Percentiles rank a stretch among this genome's conserved stretches.
Evolutionary conservation across 1,139 yeast genomes (phyloP).

Genomic region (Candida sp.): DNA sequence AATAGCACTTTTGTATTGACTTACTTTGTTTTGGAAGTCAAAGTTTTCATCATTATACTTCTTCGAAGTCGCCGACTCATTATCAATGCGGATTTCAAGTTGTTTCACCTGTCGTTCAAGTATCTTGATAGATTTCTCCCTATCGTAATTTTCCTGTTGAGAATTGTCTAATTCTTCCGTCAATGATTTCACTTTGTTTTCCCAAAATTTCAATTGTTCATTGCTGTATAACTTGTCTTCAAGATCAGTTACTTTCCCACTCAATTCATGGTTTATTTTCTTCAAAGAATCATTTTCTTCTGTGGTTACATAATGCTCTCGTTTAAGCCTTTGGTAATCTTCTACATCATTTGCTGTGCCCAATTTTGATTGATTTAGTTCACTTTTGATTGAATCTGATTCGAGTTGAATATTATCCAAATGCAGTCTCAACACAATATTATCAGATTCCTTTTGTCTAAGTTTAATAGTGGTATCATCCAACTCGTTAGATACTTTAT

Average conservation of each 20-base stretch:
- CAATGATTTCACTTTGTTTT: constrained; percentile 31
- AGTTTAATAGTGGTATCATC: constrained; percentile 39
- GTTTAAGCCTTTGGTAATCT: constrained; percentile 36
- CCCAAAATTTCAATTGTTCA: constrained; percentile 46
- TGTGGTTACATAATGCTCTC: constrained; percentile 33
- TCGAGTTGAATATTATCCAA: constrained; percentile 32
- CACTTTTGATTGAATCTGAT: constrained; percentile 28
- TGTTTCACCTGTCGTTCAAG: constrained; percentile 34
- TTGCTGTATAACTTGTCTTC: constrained; percentile 44
- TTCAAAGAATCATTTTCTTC: constrained; percentile 44
- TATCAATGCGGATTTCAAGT: constrained; percentile 33
- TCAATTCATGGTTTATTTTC: constrained; percentile 34
- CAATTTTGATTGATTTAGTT: constrained; percentile 32
- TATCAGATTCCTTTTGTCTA: constrained; percentile 26
- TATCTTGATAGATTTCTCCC: constrained; percentile 26
- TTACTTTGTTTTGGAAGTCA: constrained; percentile 40
- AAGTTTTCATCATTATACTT: constrained; percentile 48
- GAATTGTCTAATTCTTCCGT: constrained; percentile 28
- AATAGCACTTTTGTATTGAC: constrained; percentile 31
- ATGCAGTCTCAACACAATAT: constrained; percentile 32
- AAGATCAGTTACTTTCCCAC: constrained; percentile 25
- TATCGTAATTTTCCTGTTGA: constrained; percentile 27
- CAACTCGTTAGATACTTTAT: constrained; percentile 39
- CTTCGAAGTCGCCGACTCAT: constrained; percentile 36
- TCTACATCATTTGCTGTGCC: constrained; percentile 28